Evolutionary conservation across 2,329 filamentous ascomycete species (phyloP).

Genomic region (Fusarium irregulare): DNA sequence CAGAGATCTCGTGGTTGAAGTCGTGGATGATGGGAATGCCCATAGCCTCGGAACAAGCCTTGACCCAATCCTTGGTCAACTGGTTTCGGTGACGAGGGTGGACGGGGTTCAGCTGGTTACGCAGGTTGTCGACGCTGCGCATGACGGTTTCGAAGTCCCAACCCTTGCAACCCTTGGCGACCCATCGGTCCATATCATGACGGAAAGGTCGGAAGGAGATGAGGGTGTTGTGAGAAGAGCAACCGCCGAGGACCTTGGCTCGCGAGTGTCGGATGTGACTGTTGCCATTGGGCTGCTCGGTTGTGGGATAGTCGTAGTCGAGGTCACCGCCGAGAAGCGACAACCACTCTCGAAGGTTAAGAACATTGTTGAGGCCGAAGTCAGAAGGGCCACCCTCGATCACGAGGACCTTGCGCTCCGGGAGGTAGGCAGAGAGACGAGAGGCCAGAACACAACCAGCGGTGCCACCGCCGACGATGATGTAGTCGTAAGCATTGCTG

Average conservation of each 20-base stretch:
- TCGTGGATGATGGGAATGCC: constrained; percentile 84
- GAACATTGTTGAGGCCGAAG: constrained; percentile 86
- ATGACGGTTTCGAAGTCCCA: constrained; percentile 91
- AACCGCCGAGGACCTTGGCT: constrained; percentile 91
- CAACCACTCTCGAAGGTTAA: constrained; percentile 89
- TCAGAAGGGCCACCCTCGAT: constrained; percentile 92
- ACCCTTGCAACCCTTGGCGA: constrained; percentile 81
- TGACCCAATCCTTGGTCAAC: constrained; percentile 90
- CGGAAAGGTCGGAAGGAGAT: constrained; percentile 93
- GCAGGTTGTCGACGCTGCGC: constrained; percentile 82
- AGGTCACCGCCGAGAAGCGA: constrained; percentile 85
- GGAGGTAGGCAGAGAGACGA: constrained; percentile 83
- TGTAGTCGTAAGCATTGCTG: constrained; percentile 80
- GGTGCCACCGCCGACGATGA: constrained; percentile 87
- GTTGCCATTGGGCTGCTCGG: constrained; percentile 91
- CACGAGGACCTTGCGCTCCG: constrained; percentile 81
- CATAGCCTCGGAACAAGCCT: constrained; percentile 81
- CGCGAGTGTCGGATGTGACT: constrained; percentile 92
- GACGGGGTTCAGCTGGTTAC: constrained; percentile 91
- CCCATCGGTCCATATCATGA: constrained; percentile 88
- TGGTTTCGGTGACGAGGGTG: constrained; percentile 88
- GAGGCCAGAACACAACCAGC: constrained; percentile 87
- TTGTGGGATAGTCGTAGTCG: constrained; percentile 91
- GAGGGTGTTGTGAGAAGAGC: constrained; percentile 92
- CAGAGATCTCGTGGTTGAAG: constrained; percentile 86